Evolutionary conservation across 1,284 basidiomycete genomes (phyloP), one percentile per base, ranked within the genome.

Genomic region (Rhodofomes roseus): DNA sequence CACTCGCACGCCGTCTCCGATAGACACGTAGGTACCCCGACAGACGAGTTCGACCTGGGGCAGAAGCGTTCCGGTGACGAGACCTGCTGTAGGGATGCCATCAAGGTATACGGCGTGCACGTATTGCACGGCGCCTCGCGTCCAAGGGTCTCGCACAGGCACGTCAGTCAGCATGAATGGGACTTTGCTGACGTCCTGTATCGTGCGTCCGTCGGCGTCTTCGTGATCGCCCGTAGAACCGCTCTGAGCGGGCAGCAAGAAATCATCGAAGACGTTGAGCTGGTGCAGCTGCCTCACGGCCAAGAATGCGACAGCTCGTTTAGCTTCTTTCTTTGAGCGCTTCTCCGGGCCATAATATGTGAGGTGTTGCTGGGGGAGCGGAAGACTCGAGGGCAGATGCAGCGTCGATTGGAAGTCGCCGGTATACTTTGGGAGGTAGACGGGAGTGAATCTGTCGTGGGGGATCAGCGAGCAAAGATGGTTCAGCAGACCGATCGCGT

Each of bases 181-280:
- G 1, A 88, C 69, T 46, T 74, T 65, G 20, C 70, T 72, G 54
- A 80, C 71, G 61, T 82, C 75, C 20, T 68, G 64, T 50, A 84
- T 72, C 1, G 71, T 70, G 39, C 75, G 67, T 1, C 81, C 82
- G 60, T 86, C 80, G 0, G 77, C 81, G 62, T 86, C 84, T 56
- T 81, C 77, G 22, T 79, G 77, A 20, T 76, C 79, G 48, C 76
- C 76, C 23, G 76, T 76, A 53, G 73, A 75, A 59, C 70, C 71
- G 53, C 75, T 79, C 65, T 69, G 75, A 52, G 68, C 66, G 0
- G 93, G 92, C 9, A 93, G 78, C 1, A 95, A 79, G 66, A 90
- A 87, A 57, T 92, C 85, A 66, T 95, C 87, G 66, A 94, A 87
- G 5, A 92, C 86, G 51, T 87, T 81, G n/a, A 91, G 74, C 40